Percentiles rank a stretch among this genome's conserved stretches.
These are phyloP conservation scores for Dendrobium chrysotoxum DNA, from an alignment of 106 monocot species.

Conservation along the genomic window DNA sequence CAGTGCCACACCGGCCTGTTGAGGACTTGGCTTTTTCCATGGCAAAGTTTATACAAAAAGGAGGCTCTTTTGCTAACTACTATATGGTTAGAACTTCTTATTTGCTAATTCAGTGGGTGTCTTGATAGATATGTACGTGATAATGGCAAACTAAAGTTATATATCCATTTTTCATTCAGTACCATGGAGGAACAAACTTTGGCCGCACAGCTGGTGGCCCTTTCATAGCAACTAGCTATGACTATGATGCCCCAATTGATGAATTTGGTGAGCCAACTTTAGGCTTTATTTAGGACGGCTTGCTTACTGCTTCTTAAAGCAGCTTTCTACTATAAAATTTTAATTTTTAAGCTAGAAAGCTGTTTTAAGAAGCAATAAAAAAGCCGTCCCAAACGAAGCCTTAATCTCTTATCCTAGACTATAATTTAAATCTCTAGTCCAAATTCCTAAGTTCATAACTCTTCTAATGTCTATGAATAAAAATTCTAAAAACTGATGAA, in stretches of 20 bases:
- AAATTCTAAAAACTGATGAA: background rate
- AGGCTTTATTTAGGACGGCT: too few species aligned
- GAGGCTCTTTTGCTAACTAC: slow-evolving; percentile 93
- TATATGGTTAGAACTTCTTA: slow-evolving; percentile 66
- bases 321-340: too few species aligned
- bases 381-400: too few species aligned
- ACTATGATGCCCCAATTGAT: slow-evolving; percentile 93
- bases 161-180: slow-evolving; percentile 21
- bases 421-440: background rate
- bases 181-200: slow-evolving; percentile 90
- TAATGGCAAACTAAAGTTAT: background rate
- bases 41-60: slow-evolving; percentile 84
- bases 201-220: slow-evolving; percentile 83
- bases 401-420: background rate
- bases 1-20: slow-evolving; percentile 82
- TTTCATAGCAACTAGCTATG: slow-evolving; percentile 86
- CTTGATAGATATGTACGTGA: background rate
- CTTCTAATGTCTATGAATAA: too few species aligned
- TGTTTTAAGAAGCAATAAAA: too few species aligned
- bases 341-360: too few species aligned
- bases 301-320: too few species aligned
- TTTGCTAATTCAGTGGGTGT: background rate
- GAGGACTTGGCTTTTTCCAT: slow-evolving; percentile 88
- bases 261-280: slow-evolving; percentile 53
- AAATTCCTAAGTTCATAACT: background rate